Base-by-base conservation (phyloP, 108 stramenopile genomes). In the Skeletonema marinoi region DNA sequence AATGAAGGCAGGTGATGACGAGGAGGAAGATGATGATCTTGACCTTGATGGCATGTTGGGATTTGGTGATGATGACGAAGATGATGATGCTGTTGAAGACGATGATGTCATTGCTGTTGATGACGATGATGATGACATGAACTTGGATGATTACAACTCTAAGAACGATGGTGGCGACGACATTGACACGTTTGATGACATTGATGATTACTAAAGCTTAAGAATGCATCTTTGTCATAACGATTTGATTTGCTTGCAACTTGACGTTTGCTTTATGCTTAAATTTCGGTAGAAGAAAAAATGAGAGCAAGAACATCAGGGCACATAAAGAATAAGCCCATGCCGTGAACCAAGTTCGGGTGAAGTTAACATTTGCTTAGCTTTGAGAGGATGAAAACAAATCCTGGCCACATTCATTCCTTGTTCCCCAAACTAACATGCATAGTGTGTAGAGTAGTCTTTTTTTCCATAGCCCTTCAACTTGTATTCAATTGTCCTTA, bases 81-180 rank as follows among this genome's bases (percentile, higher is more conserved):
- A 51, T 60, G 70, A 78, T 30, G 51, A 19, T 35, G 71, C 17
- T 32, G 71, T 30, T 32, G 48, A 36, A 0, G 62, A 63, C 14
- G 83, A 75, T 19, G 83, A 73, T 30, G 68, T 75, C 36, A 66
- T 32, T 10, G 71, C 66, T 50, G 70, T 74, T 3, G 70, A 60
- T 42, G 76, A 74, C 17, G 66, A 76, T 66, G 62, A 68, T 56
- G 64, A 60, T 2, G 78, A 75, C 39, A 51, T 73, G 9, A 54
- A 77, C 25, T 73, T 85, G 44, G 85, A 85, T 36, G 85, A 78
- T 58, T 82, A 78, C 65, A 78, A 73, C 39, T 67, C 68, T 13
- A 76, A 74, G 61, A 82, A 85, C 1, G 79, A 87, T 16, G 81
- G 69, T 13, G 87, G 78, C 36, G 81, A 67, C 7, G 72, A 46